Evolutionary conservation across 176 grass and related monocot species (phyloP), one percentile per base, ranked within the genome.

Genomic region (Melocanna baccifera): DNA sequence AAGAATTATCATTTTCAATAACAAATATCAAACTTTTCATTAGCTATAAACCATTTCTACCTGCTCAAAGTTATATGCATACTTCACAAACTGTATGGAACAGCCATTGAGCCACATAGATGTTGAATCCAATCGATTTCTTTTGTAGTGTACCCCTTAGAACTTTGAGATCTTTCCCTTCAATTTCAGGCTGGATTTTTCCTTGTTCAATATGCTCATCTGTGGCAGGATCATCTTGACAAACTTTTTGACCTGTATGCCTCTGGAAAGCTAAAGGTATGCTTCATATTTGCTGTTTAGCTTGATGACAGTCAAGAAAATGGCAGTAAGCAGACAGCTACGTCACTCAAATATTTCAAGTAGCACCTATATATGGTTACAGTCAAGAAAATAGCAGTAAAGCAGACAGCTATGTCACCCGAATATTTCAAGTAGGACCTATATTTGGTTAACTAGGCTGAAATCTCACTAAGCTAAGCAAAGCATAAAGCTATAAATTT

Each of bases 201-300:
- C 63, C 88, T 95, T 39, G 41, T 92, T 75, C 90, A 95, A 39
- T 76, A 89, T 65, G 88, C 93, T 78, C 83, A 89, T 58, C 48
- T 95, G 71, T 95, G 84, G 88, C 93, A 95, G 91, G 76, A 92
- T 75, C 93, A 95, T 86, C 88, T 95, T 53, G 90, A 91, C 65
- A 92, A 76, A 80, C 90, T 95, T 43, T 92, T 95, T 85, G 80
- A 91, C 57, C 71, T 95, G 18, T 89, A 89, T 89, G 75, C 83
- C 39, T 61, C 88, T 32, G 90, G 93, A 86, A 95, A 92, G 79
- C 83, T 95, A 59, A 97, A 90, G 79, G 91, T 97, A 87, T 36
- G 62, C 28, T 74, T 58, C 42, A 47, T 12, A 25, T 74, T 64
- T 64, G 22, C 23, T 18, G 12, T 25, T 69, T 82, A 18, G 18